Conservation (phyloP, 345 rosid species). For the Carallia pectinifolia region DNA sequence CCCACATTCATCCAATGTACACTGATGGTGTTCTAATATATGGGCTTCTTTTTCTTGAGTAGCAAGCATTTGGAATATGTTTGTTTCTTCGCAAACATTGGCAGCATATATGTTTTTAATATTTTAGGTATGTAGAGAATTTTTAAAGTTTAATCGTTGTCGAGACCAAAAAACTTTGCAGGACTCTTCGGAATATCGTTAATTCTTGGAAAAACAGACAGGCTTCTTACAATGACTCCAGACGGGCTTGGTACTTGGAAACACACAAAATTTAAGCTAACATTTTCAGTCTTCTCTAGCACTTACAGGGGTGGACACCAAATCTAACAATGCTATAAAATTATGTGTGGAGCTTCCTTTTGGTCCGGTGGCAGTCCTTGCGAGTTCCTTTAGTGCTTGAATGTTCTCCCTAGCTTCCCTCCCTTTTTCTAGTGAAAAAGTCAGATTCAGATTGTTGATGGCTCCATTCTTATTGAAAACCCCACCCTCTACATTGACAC, state of each 20-base stretch:
- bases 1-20: conserved; percentile 9
- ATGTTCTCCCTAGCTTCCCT: conserved; percentile 23
- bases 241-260: too few relatives aligned
- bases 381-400: conserved; percentile 8
- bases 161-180: too few relatives aligned
- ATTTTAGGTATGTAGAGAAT: too few relatives aligned
- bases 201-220: too few relatives aligned
- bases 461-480: conserved; percentile 19
- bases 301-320: background rate
- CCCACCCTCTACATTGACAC: conserved; percentile 19
- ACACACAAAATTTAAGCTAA: too few relatives aligned
- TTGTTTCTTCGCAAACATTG: background rate
- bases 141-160: too few relatives aligned
- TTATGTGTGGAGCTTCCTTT: conserved; percentile 26
- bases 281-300: too few relatives aligned
- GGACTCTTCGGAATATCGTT: too few relatives aligned
- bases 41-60: background rate
- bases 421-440: conserved; percentile 21
- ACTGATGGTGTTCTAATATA: conserved; percentile 16
- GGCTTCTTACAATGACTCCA: too few relatives aligned
- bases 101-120: too few relatives aligned
- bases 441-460: conserved; percentile 5
- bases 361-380: conserved; percentile 8
- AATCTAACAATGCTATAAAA: conserved; percentile 12
- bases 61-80: background rate